These are phyloP conservation scores for Elsinoe australis DNA, from an alignment of 2,329 filamentous ascomycete species.

Conservation along the genomic window DNA sequence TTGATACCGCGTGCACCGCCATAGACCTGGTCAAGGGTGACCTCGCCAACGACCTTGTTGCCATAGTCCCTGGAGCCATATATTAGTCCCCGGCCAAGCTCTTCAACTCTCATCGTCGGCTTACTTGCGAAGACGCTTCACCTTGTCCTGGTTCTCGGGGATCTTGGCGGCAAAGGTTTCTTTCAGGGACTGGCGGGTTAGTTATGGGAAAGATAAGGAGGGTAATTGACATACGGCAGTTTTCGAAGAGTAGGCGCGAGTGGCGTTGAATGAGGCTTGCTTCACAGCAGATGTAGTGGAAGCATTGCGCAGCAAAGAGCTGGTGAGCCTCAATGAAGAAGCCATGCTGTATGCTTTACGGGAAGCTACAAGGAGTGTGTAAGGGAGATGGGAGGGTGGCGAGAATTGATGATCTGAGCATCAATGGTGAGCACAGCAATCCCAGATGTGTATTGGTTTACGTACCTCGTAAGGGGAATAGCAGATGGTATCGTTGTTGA, in stretches of 20 bases:
- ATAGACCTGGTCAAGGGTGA: slow-evolving; percentile 98
- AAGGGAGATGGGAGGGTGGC: slow-evolving; percentile 25
- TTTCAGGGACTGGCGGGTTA: slow-evolving; percentile 77
- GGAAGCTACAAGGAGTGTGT: neutral
- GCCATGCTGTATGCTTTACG: no score
- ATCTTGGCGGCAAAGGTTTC: slow-evolving; percentile 96
- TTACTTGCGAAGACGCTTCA: slow-evolving; percentile 96
- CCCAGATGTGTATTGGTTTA: no score
- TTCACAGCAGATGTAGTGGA: slow-evolving; percentile 52
- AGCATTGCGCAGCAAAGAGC: slow-evolving; percentile 67
- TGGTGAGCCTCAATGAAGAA: slow-evolving; percentile 71
- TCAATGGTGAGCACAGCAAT: no score
- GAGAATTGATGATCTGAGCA: neutral
- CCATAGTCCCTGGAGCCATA: slow-evolving; percentile 68
- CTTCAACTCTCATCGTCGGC: slow-evolving; percentile 30
- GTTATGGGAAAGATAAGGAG: slow-evolving; percentile 24
- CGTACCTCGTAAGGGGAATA: no score
- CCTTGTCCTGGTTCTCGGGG: slow-evolving; percentile 95
- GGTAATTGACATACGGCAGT: slow-evolving; percentile 57
- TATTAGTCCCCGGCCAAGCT: slow-evolving; percentile 25
- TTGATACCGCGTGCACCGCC: slow-evolving; percentile 99
- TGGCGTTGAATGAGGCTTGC: slow-evolving; percentile 67
- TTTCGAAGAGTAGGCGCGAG: slow-evolving; percentile 91
- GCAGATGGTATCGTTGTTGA: no score
- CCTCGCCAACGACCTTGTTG: slow-evolving; percentile 91